Base-by-base conservation (phyloP, 2,329 filamentous ascomycete genomes). In the Exophiala bonariae region DNA sequence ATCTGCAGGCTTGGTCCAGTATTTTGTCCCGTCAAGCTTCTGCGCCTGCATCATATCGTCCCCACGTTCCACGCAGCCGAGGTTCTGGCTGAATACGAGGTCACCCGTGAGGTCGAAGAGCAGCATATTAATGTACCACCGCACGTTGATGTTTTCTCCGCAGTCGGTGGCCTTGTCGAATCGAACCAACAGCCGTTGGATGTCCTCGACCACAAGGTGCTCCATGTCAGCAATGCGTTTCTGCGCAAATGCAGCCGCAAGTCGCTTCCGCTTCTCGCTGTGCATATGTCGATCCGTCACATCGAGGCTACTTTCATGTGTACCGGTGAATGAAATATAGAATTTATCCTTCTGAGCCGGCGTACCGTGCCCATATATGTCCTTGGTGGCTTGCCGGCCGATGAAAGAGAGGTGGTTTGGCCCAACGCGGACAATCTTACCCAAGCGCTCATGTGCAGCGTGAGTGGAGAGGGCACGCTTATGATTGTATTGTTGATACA, bases 81-180 rank as follows among this genome's bases (percentile, higher is more conserved):
- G 81, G 1, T 76, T 76, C 16, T 79, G 70, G 0, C 78, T 78
- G 59, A 82, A 81, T 1, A 64, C 72, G 4, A 82, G 59, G 41
- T 79, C 70, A 8, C 35, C 35, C 5, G 17, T 38, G 11, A 38
- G n/a, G 18, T 38, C 35, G 35, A 38, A 38, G 8, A 20, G n/a
- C 10, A 18, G 17, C 35, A 38, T 38, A 20, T 20, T 38, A 20
- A 38, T 20, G n/a, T 20, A 38, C n/a, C 17, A 38, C 5, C 35
- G 35, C 35, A 38, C 17, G 18, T 38, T 38, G n/a, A 38, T 38
- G 9, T 18, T 11, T n/a, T 38, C 35, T 18, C 20, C 14, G 8
- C 20, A 11, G 5, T 38, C 14, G 10, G 20, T 11, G 35, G n/a
- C n/a, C 20, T 20, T 17, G 35, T 38, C 35, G 13, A 38, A 18